These are phyloP conservation scores for Rhodotorula mucilaginosa DNA, from an alignment of 1,284 basidiomycete genomes.

Conservation along the genomic window DNA sequence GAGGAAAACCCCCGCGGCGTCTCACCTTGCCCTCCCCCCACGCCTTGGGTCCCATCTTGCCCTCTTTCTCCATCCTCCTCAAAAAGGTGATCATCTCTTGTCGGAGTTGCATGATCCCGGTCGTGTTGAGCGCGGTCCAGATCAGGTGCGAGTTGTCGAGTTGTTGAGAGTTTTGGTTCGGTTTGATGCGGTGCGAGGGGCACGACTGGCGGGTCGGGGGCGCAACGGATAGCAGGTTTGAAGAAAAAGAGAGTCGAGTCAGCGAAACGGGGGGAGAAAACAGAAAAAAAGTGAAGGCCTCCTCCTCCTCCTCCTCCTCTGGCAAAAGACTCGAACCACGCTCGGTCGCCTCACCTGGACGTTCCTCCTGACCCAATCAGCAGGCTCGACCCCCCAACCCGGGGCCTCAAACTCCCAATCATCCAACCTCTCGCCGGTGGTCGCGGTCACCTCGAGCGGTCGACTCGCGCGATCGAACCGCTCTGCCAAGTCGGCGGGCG, in stretches of 20 bases:
- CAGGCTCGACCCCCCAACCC: slow-evolving; percentile 31
- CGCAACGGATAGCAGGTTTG: not conserved
- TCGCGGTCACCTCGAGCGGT: slow-evolving; percentile 49
- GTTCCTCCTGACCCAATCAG: slow-evolving; percentile 43
- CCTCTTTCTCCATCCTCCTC: slow-evolving; percentile 9
- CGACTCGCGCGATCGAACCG: slow-evolving; percentile 7
- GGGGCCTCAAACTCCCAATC: slow-evolving; percentile 51
- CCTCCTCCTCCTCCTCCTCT: no score
- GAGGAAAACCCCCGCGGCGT: no score
- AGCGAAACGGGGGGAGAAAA: no score
- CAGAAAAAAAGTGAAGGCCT: no score
- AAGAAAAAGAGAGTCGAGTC: not conserved
- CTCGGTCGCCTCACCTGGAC: slow-evolving; percentile 31
- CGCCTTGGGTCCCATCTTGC: slow-evolving; percentile 7
- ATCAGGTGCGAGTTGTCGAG: slow-evolving; percentile 21
- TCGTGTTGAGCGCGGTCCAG: slow-evolving; percentile 23
- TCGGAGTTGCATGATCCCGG: not conserved
- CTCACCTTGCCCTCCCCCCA: slow-evolving; percentile 27
- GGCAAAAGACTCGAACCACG: no score
- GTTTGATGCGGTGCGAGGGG: slow-evolving; percentile 22
- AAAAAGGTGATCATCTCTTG: slow-evolving; percentile 19
- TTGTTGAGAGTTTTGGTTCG: slow-evolving; percentile 30
- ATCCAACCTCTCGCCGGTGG: slow-evolving; percentile 49
- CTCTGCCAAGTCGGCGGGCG: not conserved
- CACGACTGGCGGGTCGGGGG: slow-evolving; percentile 19